Percentiles rank a stretch among this genome's conserved stretches.
phyloP scores from a whole-genome alignment of 2,329 filamentous ascomycete genomes.

The Sclerotinia minor region DNA sequence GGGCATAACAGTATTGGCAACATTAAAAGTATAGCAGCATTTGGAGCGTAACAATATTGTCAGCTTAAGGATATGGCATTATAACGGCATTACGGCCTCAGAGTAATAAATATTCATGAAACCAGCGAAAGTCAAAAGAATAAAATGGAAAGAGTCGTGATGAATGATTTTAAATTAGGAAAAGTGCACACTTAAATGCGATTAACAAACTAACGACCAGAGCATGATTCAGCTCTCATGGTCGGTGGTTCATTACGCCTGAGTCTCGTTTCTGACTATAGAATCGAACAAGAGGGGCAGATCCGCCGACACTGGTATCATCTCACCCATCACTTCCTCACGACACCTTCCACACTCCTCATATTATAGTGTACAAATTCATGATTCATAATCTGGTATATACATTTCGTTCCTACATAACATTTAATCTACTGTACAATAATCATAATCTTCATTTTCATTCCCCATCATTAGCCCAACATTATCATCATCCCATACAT shows the following conservation, averaged over 20 bases:
- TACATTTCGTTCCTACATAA: not conserved
- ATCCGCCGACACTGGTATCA: too few species aligned
- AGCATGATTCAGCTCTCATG: too few species aligned
- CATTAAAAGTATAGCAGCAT: not conserved
- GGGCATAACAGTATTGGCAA: not conserved
- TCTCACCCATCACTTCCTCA: not conserved
- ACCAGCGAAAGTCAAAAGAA: not conserved
- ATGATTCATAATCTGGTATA: not conserved
- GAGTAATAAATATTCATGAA: not conserved
- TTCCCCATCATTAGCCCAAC: conserved; percentile 9
- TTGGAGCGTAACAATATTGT: not conserved
- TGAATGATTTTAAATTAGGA: too few species aligned
- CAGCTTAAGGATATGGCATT: too few species aligned
- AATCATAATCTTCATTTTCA: conserved; percentile 9
- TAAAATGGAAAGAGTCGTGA: too few species aligned
- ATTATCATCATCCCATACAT: conserved; percentile 7
- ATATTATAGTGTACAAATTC: too few species aligned
- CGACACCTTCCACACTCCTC: not conserved
- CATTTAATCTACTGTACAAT: not conserved
- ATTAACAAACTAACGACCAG: too few species aligned
- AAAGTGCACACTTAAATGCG: not conserved
- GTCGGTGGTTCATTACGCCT: too few species aligned
- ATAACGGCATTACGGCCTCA: not conserved
- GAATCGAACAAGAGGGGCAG: too few species aligned
- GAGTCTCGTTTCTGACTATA: too few species aligned